These are phyloP conservation scores for Plasmodium vivax DNA, from an alignment of 169 alveolate species.

Conservation along the genomic window DNA sequence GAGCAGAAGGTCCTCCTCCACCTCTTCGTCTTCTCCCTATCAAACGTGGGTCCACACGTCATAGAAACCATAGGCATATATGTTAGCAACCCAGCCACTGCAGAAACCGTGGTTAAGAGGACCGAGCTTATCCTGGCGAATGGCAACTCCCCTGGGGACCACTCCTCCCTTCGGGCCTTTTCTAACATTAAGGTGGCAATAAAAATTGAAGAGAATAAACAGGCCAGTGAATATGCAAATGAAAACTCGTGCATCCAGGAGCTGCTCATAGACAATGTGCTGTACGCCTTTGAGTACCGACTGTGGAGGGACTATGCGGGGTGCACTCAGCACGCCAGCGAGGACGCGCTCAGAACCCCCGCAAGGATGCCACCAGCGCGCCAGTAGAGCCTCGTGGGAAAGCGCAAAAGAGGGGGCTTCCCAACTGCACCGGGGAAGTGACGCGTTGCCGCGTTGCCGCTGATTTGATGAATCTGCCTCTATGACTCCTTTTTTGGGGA, in stretches of 20 bases:
- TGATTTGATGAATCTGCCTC: too few species aligned
- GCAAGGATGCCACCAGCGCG: too few species aligned
- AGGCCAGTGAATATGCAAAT: slow-evolving; percentile 14
- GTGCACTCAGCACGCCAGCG: background rate
- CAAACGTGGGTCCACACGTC: slow-evolving; percentile 6
- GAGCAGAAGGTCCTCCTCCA: slow-evolving; percentile 14
- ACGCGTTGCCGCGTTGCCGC: too few species aligned
- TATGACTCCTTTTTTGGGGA: too few species aligned
- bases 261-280: background rate
- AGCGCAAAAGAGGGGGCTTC: background rate
- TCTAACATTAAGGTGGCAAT: slow-evolving; percentile 15
- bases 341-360: background rate
- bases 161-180: background rate
- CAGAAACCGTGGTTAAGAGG: slow-evolving; percentile 21
- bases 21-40: slow-evolving; percentile 25
- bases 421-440: background rate
- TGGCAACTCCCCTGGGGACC: background rate
- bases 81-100: background rate
- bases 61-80: slow-evolving; percentile 12
- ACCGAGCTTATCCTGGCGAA: background rate
- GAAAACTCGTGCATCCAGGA: slow-evolving; percentile 29
- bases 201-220: slow-evolving; percentile 24
- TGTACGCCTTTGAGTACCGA: slow-evolving; percentile 20
- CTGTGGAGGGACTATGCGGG: background rate
- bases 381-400: background rate